Evolutionary conservation across 2,329 filamentous ascomycete genomes (phyloP).

Genomic region (Pseudogymnoascus sp.): DNA sequence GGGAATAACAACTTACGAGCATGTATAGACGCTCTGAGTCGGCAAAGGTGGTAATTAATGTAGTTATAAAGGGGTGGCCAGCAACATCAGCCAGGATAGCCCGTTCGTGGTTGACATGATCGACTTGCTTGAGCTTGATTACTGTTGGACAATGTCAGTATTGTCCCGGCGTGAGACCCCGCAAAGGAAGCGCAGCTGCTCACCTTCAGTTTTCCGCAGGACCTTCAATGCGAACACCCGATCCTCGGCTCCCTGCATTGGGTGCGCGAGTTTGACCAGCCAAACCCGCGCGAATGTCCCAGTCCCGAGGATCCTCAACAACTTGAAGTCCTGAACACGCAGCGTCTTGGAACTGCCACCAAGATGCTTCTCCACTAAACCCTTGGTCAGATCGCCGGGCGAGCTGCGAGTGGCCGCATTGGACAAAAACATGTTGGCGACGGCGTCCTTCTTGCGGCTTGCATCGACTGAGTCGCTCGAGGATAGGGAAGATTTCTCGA

Average conservation of each 20-base stretch:
- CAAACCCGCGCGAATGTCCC: slow-evolving; percentile 78
- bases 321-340: slow-evolving; percentile 2
- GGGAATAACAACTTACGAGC: slow-evolving; percentile 41
- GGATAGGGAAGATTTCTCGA: slow-evolving; percentile 2
- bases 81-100: slow-evolving; percentile 68
- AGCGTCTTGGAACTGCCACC: neutral
- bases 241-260: slow-evolving; percentile 43
- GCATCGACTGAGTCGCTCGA: neutral
- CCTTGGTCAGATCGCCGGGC: neutral
- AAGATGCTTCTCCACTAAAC: slow-evolving; percentile 2
- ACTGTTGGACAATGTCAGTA: slow-evolving; percentile 36
- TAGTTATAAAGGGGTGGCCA: slow-evolving; percentile 77
- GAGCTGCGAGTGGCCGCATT: neutral
- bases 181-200: slow-evolving; percentile 13
- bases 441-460: slow-evolving; percentile 1
- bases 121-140: slow-evolving; percentile 76
- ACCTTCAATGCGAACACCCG: slow-evolving; percentile 79
- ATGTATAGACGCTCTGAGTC: slow-evolving; percentile 73
- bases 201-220: slow-evolving; percentile 54
- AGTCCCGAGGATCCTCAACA: slow-evolving; percentile 7
- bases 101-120: slow-evolving; percentile 78
- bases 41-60: slow-evolving; percentile 68
- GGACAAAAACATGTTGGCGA: slow-evolving; percentile 7
- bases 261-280: slow-evolving; percentile 54
- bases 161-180: neutral